Evolutionary conservation across 1,284 basidiomycete genomes (phyloP).

Genomic region (Ganoderma sp.): DNA sequence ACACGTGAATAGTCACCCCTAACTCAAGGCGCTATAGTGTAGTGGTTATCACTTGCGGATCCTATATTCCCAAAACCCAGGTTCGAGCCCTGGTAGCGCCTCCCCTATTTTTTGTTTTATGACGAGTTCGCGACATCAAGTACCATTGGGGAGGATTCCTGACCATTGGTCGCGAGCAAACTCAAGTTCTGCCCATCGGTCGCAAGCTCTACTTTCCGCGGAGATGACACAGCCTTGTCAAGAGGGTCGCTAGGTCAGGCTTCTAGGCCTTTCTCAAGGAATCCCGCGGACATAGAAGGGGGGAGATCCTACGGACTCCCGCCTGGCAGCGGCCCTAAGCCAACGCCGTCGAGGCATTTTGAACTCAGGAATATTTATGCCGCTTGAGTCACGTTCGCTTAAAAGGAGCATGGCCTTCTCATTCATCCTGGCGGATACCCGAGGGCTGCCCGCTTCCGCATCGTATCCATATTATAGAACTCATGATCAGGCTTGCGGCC

Average conservation of each 20-base stretch:
- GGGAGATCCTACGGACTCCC: neutral
- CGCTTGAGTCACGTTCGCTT: neutral
- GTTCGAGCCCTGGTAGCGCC: conserved; percentile 29
- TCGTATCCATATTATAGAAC: neutral
- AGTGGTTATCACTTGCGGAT: conserved; percentile 28
- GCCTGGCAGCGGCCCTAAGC: neutral
- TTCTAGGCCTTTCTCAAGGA: neutral
- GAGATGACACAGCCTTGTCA: neutral
- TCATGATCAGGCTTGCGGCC: too few species aligned
- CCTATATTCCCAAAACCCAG: conserved; percentile 26
- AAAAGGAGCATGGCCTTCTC: neutral
- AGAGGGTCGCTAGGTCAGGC: too few species aligned
- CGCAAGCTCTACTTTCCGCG: too few species aligned
- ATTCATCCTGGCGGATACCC: neutral
- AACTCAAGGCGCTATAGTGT: conserved; percentile 24
- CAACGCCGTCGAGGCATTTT: neutral
- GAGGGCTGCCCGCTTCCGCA: neutral
- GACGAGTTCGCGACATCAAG: too few species aligned
- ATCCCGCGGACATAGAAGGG: neutral
- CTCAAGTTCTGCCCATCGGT: too few species aligned
- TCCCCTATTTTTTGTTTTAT: conserved; percentile 28
- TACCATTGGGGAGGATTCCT: too few species aligned
- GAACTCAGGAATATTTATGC: neutral
- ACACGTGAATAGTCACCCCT: too few species aligned
- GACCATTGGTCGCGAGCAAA: too few species aligned